Evolutionary conservation across 805 yeast species (phyloP), one percentile per base, ranked within the genome.

Genomic region (Ogataea henricii): DNA sequence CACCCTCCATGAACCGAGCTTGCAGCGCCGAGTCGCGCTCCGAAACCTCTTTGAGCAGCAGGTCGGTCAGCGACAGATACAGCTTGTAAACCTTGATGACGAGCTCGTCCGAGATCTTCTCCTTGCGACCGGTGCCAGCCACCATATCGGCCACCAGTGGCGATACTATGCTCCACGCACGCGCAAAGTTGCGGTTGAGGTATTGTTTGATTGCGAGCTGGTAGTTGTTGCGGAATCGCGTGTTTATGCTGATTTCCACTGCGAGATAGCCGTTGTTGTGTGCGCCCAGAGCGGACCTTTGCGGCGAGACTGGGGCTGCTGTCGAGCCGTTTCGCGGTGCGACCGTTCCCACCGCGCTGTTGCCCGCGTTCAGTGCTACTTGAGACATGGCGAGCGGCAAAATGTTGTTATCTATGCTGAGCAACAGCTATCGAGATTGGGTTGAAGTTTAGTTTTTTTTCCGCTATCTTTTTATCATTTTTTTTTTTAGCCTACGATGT

Each of bases 161-260:
- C 16, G 35, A 27, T 6, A 57, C 48, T 5, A 64, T 48, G 13
- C 46, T 50, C 66, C 68, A 66, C 3, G 69, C 58, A 9, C 54
- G 46, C 18, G 45, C 45, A 44, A 67, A 67, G 33, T 61, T 59
- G 42, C 66, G 56, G 43, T 71, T 72, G 34, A 73, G 52, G 49
- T 73, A 73, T 50, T 67, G 68, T 49, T 69, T 70, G 43, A 73
- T 68, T 1, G 77, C 76, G 43, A 71, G 57, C 45, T 72, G 72
- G 53, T 65, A 73, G 30, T 56, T 55, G 40, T 56, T 59, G 16
- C 47, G 56, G 32, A 58, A 58, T 22, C 51, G 53, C 3, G 51
- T 49, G 18, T 56, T 54, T 6, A 25, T 20, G 17, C 51, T 47
- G 14, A 51, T 43, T 30, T 55, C 58, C 17, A 51, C 55, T 2